Evolutionary conservation across 805 yeast species (phyloP), one percentile per base, ranked within the genome.

Genomic region (Candida boidinii): DNA sequence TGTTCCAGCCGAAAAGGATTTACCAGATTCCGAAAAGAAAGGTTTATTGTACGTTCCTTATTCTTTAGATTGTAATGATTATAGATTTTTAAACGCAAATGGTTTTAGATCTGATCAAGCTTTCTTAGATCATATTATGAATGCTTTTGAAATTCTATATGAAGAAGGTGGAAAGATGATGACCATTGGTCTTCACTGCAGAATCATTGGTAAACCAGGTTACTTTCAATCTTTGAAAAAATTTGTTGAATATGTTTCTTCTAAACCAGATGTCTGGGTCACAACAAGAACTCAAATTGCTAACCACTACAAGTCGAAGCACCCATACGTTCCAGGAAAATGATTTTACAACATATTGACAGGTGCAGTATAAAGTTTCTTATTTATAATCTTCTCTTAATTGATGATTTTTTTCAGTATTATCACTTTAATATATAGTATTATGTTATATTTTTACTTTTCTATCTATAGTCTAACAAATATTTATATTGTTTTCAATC

Each of bases 121-220:
- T 12, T 44, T 42, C 26, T 38, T 23, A 13, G 56, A 52, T 23
- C 58, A 60, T 38, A 36, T 58, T 31, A 55, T 52, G 31, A 51
- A 56, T 29, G 58, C 61, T 11, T 60, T 60, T 36, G 64, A 60
- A 35, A 50, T 51, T 23, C 42, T 59, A 11, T 59, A 59, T 34
- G 51, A 50, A 18, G 64, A 59, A 40, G 64, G 60, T 5, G 47
- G 49, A 12, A 51, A 54, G 34, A 56, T 59, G 49, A 59, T 59
- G 62, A 56, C 55, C 17, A 50, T 59, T 23, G 60, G 60, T 5
- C 39, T 59, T 38, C 64, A 59, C 32, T 48, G 59, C 17, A 46
- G 64, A 36, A 50, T 59, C 28, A 41, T 57, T 17, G 63, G 59
- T 17, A 56, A 57, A 33, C 62, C 64, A 8, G 64, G 63, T 17